These are phyloP conservation scores for Priceomyces fermenticarens DNA, from an alignment of 805 yeast genomes.

Conservation along the genomic window DNA sequence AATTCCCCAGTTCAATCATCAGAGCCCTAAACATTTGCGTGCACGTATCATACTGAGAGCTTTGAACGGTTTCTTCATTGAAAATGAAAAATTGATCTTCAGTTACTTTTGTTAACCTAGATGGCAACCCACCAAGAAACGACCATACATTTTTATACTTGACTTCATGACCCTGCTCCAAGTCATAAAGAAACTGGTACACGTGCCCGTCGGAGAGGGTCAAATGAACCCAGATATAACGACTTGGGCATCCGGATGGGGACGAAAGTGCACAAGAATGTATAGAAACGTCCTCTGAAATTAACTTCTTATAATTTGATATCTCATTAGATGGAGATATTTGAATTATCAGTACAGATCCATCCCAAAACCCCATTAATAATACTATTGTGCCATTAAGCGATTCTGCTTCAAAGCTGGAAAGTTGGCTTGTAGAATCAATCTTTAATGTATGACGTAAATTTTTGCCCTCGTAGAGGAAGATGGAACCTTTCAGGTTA, in stretches of 20 bases:
- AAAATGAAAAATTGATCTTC: slow-evolving; percentile 8
- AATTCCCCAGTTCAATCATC: background rate
- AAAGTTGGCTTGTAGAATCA: too few species aligned
- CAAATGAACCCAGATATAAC: slow-evolving; percentile 11
- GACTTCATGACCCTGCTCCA: slow-evolving; percentile 3
- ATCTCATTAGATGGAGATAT: slow-evolving; percentile 1
- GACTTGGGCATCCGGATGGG: background rate
- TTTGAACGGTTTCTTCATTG: slow-evolving; percentile 9
- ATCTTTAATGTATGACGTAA: too few species aligned
- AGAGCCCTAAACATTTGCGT: slow-evolving; percentile 8
- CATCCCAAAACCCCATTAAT: slow-evolving; percentile 15
- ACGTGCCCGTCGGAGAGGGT: slow-evolving; percentile 13
- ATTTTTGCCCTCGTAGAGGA: too few species aligned
- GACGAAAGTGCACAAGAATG: slow-evolving; percentile 11
- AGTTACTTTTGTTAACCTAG: slow-evolving; percentile 9
- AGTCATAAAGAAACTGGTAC: slow-evolving; percentile 9
- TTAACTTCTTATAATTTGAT: background rate
- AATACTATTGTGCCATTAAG: slow-evolving; percentile 3
- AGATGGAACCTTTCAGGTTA: too few species aligned
- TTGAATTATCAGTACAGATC: slow-evolving; percentile 9
- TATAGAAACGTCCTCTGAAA: slow-evolving; percentile 6
- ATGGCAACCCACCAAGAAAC: slow-evolving; percentile 12
- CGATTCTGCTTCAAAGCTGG: too few species aligned
- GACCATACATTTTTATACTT: background rate
- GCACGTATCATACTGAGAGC: slow-evolving; percentile 7